Conservation (phyloP, 345 rosid species). For the Populus pruinosa region DNA sequence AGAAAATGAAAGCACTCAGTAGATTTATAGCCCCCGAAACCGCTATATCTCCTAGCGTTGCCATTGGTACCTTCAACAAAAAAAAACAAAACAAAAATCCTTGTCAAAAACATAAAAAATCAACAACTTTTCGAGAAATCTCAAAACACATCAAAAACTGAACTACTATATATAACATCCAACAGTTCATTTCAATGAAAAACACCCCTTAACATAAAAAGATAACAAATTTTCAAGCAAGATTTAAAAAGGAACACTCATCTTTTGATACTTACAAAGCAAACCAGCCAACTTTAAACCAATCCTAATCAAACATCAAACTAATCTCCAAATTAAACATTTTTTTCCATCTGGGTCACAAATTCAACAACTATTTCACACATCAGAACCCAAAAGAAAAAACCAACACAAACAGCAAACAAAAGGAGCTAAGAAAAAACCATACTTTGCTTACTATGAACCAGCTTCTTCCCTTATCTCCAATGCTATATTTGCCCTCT, state of each 20-base stretch:
- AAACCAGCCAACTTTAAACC: neutral
- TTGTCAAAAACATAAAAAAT: neutral
- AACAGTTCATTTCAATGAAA: neutral
- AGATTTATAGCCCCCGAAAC: slow-evolving; percentile 76
- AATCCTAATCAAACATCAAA: neutral
- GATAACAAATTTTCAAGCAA: neutral
- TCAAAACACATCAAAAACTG: neutral
- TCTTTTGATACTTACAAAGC: neutral
- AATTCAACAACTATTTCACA: neutral
- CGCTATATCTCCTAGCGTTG: slow-evolving; percentile 82
- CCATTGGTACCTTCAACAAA: slow-evolving; percentile 43
- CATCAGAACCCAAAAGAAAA: neutral
- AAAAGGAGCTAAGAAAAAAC: neutral
- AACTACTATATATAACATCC: neutral
- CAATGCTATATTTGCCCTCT: neutral
- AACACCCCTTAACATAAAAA: neutral
- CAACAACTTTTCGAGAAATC: neutral
- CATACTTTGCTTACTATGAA: neutral
- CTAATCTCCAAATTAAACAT: neutral
- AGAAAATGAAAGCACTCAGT: slow-evolving; percentile 65
- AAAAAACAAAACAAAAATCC: neutral
- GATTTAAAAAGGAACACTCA: neutral
- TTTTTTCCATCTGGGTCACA: neutral
- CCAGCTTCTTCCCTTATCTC: neutral
- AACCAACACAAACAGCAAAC: neutral